A percentile compares a stretch with the other conserved stretches of the same genome.
Evolutionary conservation across 768 basidiomycete species (phyloP).

Genomic region (Hypholoma fasciculare): DNA sequence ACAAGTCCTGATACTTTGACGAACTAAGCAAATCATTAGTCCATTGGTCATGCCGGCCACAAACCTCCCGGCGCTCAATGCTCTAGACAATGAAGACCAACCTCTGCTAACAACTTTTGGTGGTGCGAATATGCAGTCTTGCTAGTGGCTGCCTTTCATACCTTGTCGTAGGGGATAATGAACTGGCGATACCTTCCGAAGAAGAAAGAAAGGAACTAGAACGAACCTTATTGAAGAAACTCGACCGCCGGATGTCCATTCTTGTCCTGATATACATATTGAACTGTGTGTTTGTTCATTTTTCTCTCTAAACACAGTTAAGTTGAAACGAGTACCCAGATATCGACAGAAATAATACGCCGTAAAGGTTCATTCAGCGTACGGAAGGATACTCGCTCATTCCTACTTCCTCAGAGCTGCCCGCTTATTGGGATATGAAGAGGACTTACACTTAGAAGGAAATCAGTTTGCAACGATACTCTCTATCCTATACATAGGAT

Average conservation of each 20-base stretch:
- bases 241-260: slow-evolving; percentile 60
- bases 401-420: slow-evolving; percentile 51
- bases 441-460: slow-evolving; percentile 61
- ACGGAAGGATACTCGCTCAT: not conserved
- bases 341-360: slow-evolving; percentile 78
- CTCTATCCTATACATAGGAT: slow-evolving; percentile 70
- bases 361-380: slow-evolving; percentile 33
- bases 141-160: not conserved
- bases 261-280: slow-evolving; percentile 54
- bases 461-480: slow-evolving; percentile 65
- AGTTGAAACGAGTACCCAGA: slow-evolving; percentile 23
- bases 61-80: too few species aligned
- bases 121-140: not conserved
- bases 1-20: too few species aligned
- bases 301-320: not conserved
- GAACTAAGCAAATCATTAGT: too few species aligned
- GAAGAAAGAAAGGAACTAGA: slow-evolving; percentile 43
- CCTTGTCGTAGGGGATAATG: not conserved
- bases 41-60: too few species aligned
- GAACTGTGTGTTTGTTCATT: slow-evolving; percentile 38
- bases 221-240: slow-evolving; percentile 49
- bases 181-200: not conserved
- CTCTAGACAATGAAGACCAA: slow-evolving; percentile 5
- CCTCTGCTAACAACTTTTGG: slow-evolving; percentile 4
- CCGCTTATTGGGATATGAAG: slow-evolving; percentile 68